phyloP scores from a whole-genome alignment of 2,329 filamentous ascomycete genomes.

The Cordyceps sp. region DNA sequence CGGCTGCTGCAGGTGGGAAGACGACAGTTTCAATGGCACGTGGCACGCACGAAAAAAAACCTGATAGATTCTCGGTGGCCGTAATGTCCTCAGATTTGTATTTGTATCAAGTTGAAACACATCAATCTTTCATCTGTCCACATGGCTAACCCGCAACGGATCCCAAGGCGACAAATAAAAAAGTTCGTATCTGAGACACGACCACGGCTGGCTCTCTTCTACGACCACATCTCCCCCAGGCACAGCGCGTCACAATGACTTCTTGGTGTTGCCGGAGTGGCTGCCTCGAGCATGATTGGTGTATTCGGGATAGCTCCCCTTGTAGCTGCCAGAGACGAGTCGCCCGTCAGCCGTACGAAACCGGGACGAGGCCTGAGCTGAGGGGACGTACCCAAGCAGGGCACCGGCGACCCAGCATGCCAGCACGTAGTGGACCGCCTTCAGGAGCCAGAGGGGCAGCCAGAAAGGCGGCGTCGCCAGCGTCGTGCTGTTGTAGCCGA shows the following conservation, averaged over 20 bases:
- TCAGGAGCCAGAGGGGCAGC: background rate
- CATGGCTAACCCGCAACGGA: too few relatives aligned
- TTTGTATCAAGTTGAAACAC: too few relatives aligned
- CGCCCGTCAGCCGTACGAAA: too few relatives aligned
- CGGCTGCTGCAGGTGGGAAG: too few relatives aligned
- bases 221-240: background rate
- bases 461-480: background rate
- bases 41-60: too few relatives aligned
- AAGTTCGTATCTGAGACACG: background rate
- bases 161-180: background rate
- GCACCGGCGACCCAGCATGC: background rate
- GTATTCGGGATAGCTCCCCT: background rate
- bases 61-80: too few relatives aligned
- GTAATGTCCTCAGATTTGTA: too few relatives aligned
- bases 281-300: background rate
- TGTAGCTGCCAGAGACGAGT: background rate
- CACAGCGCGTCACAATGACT: background rate
- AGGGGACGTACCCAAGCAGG: background rate
- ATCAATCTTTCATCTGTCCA: too few relatives aligned
- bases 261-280: too few relatives aligned
- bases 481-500: background rate
- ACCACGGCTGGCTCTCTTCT: background rate
- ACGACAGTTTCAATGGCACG: too few relatives aligned
- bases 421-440: background rate
- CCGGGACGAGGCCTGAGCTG: too few relatives aligned